Base-by-base conservation (phyloP, 441 rosid species). In the Kokia cookei region DNA sequence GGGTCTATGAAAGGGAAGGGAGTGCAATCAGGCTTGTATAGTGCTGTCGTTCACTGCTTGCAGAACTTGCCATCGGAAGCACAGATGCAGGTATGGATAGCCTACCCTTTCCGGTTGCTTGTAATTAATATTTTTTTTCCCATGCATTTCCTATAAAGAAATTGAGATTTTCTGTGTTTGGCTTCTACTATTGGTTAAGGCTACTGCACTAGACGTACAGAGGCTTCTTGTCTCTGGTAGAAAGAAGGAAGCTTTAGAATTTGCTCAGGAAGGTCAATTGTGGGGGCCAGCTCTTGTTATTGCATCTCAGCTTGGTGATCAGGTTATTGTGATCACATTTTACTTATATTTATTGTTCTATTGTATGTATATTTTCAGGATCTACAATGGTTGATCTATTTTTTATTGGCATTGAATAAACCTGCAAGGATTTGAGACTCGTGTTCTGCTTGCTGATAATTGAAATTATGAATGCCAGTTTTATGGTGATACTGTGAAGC, bases 271-370 rank as follows among this genome's bases (percentile, higher is more conserved):
- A 78, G 98, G 99, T 55, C 96, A 88, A 85, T 79, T 96, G 79
- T 96, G 99, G 99, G 99, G 99, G 81, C 99, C 94, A 68, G 98
- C 99, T 12, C 97, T 96, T 81, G 91, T 94, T 75, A 91, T 96
- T 71, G 97, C 99, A 12, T 90, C 98, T 69, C 98, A 92, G 75
- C 94, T 96, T 76, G 99, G 98, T 54, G 85, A 96, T 63, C 98
- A 96, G 98, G 99, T 96, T 78, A 32, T 64, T 58, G 27, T 22
- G 27, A 26, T 70, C 61, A 47, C 40, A 11, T 47, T 35, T 63
- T 4, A 62, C 75, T 51, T 74, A 6, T 17, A 54, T 19, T 76
- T 61, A 42, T 47, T 60, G 2, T 51, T 53, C 57, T 55, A 12
- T 59, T 17, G 3, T 29, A 27, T 54, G 14, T 26, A 19, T 54